Conservation (phyloP, 768 basidiomycete species). For the Russula emetica region DNA sequence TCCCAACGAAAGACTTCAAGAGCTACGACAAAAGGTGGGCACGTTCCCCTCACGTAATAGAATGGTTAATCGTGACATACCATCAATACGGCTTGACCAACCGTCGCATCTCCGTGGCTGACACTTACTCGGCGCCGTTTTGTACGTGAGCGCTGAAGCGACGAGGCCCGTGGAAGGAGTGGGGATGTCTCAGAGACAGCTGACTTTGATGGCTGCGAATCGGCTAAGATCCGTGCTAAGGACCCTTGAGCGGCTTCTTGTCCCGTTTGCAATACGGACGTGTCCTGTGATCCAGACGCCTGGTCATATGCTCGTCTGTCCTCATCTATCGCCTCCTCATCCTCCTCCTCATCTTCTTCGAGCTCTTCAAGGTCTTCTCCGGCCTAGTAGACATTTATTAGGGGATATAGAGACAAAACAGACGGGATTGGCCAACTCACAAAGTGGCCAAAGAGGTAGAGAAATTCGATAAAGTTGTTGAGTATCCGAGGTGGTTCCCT, state of each 20-base stretch:
- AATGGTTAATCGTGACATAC: constrained; percentile 39
- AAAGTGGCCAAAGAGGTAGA: constrained; percentile 94
- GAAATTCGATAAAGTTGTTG: constrained; percentile 90
- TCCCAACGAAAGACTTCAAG: constrained; percentile 91
- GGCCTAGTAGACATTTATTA: constrained; percentile 47
- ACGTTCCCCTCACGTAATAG: background rate
- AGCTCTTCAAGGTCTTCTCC: constrained; percentile 81
- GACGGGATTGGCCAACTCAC: constrained; percentile 47
- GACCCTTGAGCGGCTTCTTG: constrained; percentile 11
- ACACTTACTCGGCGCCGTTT: constrained; percentile 53
- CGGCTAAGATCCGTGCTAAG: constrained; percentile 14
- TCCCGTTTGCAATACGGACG: background rate
- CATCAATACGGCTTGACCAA: constrained; percentile 91
- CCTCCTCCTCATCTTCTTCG: constrained; percentile 53
- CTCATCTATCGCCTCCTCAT: constrained; percentile 44
- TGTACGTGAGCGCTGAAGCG: constrained; percentile 48
- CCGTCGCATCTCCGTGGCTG: constrained; percentile 81
- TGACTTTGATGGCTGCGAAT: constrained; percentile 22
- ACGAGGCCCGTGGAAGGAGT: constrained; percentile 41
- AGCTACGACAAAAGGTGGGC: constrained; percentile 44
- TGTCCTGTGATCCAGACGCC: constrained; percentile 15
- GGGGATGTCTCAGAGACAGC: constrained; percentile 48
- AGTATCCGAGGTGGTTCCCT: constrained; percentile 47
- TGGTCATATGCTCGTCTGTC: constrained; percentile 31
- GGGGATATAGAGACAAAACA: constrained; percentile 9